A percentile compares a stretch with the other conserved stretches of the same genome.
Evolutionary conservation across 148 eudicot genomes (phyloP).

Genomic region (Fagopyrum homotropicum): DNA sequence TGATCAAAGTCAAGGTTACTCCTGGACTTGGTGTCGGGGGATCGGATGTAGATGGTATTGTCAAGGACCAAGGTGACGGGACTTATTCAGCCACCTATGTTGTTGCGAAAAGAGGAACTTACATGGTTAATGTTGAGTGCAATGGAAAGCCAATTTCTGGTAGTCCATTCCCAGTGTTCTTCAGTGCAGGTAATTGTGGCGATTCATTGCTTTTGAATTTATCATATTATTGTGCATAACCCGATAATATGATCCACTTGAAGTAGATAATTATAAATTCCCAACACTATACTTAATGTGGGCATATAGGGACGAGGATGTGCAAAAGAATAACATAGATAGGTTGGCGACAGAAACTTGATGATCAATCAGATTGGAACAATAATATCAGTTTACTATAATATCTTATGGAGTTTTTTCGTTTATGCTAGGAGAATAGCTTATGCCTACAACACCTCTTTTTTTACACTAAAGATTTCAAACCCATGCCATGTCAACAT

Average conservation of each 20-base stretch:
- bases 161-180: constrained; percentile 94
- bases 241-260: not conserved
- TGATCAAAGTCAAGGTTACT: constrained; percentile 57
- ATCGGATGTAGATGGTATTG: constrained; percentile 72
- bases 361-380: not conserved
- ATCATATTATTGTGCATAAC: not conserved
- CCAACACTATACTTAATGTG: not conserved
- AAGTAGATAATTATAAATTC: not conserved
- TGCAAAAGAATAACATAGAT: not conserved
- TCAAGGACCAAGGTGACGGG: constrained; percentile 92
- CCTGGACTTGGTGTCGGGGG: constrained; percentile 89
- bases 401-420: not conserved
- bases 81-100: constrained; percentile 79
- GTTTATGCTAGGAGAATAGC: not conserved
- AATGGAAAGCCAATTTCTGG: constrained; percentile 82
- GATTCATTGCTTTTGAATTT: not conserved
- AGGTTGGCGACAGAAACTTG: not conserved
- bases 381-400: not conserved
- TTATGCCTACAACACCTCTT: not conserved
- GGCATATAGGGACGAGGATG: not conserved
- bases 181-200: constrained; percentile 67
- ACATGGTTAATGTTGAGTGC: constrained; percentile 89
- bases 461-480: not conserved
- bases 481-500: not conserved
- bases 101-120: constrained; percentile 88